Conservation (phyloP, 805 yeast genomes). For the Starmerella vaccinii region DNA sequence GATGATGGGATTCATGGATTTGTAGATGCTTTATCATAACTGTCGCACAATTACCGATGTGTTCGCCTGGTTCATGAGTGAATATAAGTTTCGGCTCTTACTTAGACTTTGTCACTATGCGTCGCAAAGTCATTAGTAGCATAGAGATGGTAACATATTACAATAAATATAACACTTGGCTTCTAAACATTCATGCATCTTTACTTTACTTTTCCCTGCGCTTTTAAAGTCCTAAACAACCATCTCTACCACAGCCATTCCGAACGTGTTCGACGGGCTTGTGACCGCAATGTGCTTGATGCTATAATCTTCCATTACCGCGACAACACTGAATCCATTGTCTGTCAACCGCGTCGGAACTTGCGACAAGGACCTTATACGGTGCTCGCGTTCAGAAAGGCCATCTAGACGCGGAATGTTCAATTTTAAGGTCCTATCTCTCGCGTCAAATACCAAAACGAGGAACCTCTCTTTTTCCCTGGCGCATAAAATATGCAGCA, state of each 20-base stretch:
- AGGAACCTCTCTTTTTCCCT: not conserved
- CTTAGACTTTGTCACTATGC: no score
- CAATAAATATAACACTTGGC: no score
- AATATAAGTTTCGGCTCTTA: no score
- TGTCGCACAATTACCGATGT: no score
- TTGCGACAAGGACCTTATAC: not conserved
- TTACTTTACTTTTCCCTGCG: not conserved
- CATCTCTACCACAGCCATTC: not conserved
- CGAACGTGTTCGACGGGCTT: not conserved
- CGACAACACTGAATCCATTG: not conserved
- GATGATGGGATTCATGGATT: no score
- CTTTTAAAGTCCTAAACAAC: not conserved
- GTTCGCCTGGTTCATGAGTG: no score
- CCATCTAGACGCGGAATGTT: not conserved
- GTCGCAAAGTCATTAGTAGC: no score
- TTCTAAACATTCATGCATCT: no score
- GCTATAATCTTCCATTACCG: not conserved
- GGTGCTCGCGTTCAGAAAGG: not conserved
- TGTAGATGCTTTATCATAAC: no score
- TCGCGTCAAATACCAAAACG: not conserved
- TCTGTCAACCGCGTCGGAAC: not conserved
- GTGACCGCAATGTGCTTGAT: not conserved
- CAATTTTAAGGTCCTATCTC: not conserved
- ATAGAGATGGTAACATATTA: no score
- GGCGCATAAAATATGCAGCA: not conserved